Evolutionary conservation across 2,329 filamentous ascomycete species (phyloP).

Genomic region (Xylaria sp.): DNA sequence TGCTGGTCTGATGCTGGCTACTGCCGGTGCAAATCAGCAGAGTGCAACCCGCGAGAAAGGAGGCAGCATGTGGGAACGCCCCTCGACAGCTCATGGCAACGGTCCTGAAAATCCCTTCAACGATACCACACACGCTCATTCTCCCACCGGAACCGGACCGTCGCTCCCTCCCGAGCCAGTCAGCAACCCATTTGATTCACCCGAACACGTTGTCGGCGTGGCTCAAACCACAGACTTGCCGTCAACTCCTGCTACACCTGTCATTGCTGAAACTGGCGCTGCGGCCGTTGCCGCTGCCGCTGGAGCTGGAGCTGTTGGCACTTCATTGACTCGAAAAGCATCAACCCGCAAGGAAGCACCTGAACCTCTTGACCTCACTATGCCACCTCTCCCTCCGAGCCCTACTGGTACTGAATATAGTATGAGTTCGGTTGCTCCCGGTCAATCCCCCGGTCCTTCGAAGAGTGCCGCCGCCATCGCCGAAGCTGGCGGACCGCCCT

Average conservation of each 20-base stretch:
- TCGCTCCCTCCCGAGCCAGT: constrained; percentile 45
- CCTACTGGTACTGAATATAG: constrained; percentile 73
- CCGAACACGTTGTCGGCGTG: constrained; percentile 53
- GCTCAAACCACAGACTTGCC: constrained; percentile 52
- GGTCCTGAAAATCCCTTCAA: constrained; percentile 78
- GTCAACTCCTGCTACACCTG: constrained; percentile 48
- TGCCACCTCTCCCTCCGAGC: constrained; percentile 62
- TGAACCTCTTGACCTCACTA: constrained; percentile 65
- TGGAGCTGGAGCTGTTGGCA: constrained; percentile 22
- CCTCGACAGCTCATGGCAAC: constrained; percentile 56
- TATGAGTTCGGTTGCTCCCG: constrained; percentile 64
- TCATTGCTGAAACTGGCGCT: constrained; percentile 54
- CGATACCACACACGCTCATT: constrained; percentile 60
- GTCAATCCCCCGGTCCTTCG: constrained; percentile 58
- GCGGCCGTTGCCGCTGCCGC: constrained; percentile 52
- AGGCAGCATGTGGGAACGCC: constrained; percentile 61
- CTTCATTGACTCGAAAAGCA: constrained; percentile 58
- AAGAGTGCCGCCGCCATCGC: constrained; percentile 69
- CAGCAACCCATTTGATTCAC: constrained; percentile 51
- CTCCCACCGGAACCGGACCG: constrained; percentile 55
- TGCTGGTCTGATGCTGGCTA: constrained; percentile 54
- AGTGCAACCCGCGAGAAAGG: constrained; percentile 49
- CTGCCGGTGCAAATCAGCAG: constrained; percentile 42
- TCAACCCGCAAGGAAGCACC: constrained; percentile 67
- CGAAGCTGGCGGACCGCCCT: constrained; percentile 68